Evolutionary conservation across 192 early-diverging fungal genomes (phyloP).

Genomic region (Rhizophagus prolifer): DNA sequence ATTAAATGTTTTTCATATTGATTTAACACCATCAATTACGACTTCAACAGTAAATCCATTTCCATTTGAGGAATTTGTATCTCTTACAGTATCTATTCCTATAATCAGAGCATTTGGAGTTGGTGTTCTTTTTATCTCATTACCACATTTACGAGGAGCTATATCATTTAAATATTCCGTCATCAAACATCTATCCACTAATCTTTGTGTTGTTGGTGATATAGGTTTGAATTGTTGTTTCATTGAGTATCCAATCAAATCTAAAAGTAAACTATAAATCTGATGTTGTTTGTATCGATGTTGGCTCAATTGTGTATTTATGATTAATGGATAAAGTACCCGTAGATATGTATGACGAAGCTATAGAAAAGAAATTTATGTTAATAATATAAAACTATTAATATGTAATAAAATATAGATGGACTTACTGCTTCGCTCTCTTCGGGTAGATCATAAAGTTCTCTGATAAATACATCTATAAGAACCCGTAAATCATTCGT

Average conservation of each 20-base stretch:
- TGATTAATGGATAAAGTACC: conserved; percentile 62
- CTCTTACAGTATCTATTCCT: not conserved
- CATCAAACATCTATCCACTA: conserved; percentile 46
- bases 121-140: not conserved
- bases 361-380: conserved; percentile 23
- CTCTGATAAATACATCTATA: conserved; percentile 83
- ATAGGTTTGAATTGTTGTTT: conserved; percentile 37
- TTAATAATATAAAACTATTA: not conserved
- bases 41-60: not conserved
- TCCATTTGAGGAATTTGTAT: not conserved
- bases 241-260: conserved; percentile 36
- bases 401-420: too few species aligned
- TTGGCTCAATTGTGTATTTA: conserved; percentile 55
- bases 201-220: conserved; percentile 43
- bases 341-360: conserved; percentile 69
- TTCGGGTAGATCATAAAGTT: conserved; percentile 72
- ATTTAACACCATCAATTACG: too few species aligned
- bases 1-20: too few species aligned
- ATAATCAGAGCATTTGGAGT: conserved; percentile 3
- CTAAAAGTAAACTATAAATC: conserved; percentile 43
- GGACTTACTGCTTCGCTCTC: conserved; percentile 33
- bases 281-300: conserved; percentile 50
- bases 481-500: conserved; percentile 90
- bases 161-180: conserved; percentile 24
- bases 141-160: not conserved